phyloP scores from a whole-genome alignment of 1,284 basidiomycete species.

The Pseudozyma sp. region DNA sequence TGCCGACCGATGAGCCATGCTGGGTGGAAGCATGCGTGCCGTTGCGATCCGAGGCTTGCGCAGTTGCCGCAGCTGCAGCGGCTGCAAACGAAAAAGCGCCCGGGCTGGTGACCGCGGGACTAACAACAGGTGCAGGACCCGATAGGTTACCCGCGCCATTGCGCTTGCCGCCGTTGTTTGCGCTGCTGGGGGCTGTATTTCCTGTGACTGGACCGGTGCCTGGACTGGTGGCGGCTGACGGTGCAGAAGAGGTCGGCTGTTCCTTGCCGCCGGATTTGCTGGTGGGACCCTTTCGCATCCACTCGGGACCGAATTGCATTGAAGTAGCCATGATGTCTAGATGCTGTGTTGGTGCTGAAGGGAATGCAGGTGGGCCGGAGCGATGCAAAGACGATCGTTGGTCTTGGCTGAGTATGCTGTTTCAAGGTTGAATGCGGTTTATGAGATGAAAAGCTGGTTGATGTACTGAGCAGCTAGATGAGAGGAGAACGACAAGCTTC shows the following conservation, averaged over 20 bases:
- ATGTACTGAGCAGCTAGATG: not conserved
- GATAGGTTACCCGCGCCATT: conserved; percentile 40
- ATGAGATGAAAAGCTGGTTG: not conserved
- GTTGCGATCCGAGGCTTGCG: conserved; percentile 32
- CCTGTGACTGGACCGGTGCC: conserved; percentile 21
- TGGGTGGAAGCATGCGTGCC: conserved; percentile 18
- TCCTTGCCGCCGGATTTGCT: conserved; percentile 44
- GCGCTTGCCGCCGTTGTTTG: conserved; percentile 25
- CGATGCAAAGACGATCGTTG: too few species aligned
- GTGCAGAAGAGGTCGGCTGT: conserved; percentile 12
- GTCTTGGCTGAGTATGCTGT: not conserved
- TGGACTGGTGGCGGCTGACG: conserved; percentile 32
- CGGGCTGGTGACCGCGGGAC: conserved; percentile 50
- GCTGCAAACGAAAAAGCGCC: conserved; percentile 64
- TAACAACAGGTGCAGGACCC: conserved; percentile 37
- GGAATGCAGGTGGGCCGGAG: too few species aligned
- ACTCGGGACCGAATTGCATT: conserved; percentile 66
- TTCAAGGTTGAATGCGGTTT: conserved; percentile 2
- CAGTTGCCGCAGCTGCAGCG: conserved; percentile 43
- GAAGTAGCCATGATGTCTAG: conserved; percentile 57
- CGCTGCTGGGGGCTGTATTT: conserved; percentile 16
- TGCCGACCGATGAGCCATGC: conserved; percentile 11
- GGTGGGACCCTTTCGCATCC: conserved; percentile 65
- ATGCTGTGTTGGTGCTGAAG: conserved; percentile 1
- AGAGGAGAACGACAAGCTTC: not conserved